These are phyloP conservation scores for Skeletonema grethae DNA, from an alignment of 108 stramenopile species.

Conservation along the genomic window DNA sequence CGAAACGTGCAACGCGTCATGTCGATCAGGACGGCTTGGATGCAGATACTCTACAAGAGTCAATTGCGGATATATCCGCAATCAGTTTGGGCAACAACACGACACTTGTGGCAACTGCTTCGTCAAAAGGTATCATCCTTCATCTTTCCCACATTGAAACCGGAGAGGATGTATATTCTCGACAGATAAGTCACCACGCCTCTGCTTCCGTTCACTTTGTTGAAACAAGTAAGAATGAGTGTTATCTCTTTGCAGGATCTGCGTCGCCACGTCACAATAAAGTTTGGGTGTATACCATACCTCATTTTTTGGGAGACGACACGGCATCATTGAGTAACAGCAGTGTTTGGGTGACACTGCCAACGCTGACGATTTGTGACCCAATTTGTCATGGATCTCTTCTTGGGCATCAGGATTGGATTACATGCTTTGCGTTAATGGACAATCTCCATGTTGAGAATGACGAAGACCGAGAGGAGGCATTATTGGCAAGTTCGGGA, in stretches of 20 bases:
- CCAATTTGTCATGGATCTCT: slow-evolving; percentile 54
- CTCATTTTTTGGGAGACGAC: neutral
- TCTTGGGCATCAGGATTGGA: slow-evolving; percentile 88
- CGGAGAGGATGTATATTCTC: slow-evolving; percentile 2
- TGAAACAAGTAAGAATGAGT: slow-evolving; percentile 21
- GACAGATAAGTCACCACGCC: slow-evolving; percentile 14
- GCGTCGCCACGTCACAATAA: slow-evolving; percentile 80
- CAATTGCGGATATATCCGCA: slow-evolving; percentile 34
- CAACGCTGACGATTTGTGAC: slow-evolving; percentile 14
- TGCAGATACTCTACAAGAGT: slow-evolving; percentile 27
- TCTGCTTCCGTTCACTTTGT: slow-evolving; percentile 51
- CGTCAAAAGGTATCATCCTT: slow-evolving; percentile 26
- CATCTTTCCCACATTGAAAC: slow-evolving; percentile 11
- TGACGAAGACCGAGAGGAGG: slow-evolving; percentile 3
- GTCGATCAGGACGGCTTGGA: slow-evolving; percentile 3
- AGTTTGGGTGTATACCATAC: slow-evolving; percentile 63
- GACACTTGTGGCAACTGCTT: slow-evolving; percentile 33
- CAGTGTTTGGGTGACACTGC: slow-evolving; percentile 22
- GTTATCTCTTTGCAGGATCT: slow-evolving; percentile 67
- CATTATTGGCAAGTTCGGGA: slow-evolving; percentile 77
- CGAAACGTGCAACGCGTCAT: neutral
- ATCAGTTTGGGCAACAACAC: neutral
- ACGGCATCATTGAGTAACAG: slow-evolving; percentile 6
- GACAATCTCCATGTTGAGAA: slow-evolving; percentile 15
- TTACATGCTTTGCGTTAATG: slow-evolving; percentile 74